Evolutionary conservation across 179 eudicot genomes (phyloP).

Genomic region (Monotropa hypopitys): DNA sequence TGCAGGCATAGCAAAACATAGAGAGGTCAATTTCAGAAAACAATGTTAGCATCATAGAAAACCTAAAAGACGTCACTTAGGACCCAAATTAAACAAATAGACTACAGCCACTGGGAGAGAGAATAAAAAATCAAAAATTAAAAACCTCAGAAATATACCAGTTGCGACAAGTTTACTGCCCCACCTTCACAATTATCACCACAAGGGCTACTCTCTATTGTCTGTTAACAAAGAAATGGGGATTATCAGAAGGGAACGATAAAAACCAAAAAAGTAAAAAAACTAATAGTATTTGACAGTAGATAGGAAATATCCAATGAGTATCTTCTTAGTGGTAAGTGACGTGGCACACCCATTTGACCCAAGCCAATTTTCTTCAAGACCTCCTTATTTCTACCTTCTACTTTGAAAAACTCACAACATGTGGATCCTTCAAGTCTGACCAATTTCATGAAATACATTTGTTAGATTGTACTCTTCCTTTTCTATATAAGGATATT

Average conservation of each 20-base stretch:
- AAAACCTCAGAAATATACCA: conserved; percentile 40
- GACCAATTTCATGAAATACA: not conserved
- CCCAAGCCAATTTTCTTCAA: not conserved
- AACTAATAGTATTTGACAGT: not conserved
- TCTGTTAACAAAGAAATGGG: conserved; percentile 33
- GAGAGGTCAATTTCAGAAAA: conserved; percentile 5
- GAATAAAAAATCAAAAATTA: not conserved
- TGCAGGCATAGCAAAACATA: conserved; percentile 47
- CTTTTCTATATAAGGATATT: not conserved
- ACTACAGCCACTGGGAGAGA: not conserved
- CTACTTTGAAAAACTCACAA: not conserved
- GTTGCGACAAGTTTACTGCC: conserved; percentile 86
- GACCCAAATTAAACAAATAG: not conserved
- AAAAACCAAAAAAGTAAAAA: not conserved
- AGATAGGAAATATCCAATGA: not conserved
- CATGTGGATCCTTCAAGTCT: not conserved
- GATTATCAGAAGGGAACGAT: not conserved
- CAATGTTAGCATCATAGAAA: not conserved
- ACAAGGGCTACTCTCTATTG: conserved; percentile 95
- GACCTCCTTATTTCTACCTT: not conserved
- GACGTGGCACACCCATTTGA: not conserved
- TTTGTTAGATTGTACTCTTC: not conserved
- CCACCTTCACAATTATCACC: conserved; percentile 80
- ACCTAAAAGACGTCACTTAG: not conserved
- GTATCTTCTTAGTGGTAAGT: not conserved